These are phyloP conservation scores for Yamadazyma buinensis DNA, from an alignment of 1,139 yeast species.

Conservation along the genomic window DNA sequence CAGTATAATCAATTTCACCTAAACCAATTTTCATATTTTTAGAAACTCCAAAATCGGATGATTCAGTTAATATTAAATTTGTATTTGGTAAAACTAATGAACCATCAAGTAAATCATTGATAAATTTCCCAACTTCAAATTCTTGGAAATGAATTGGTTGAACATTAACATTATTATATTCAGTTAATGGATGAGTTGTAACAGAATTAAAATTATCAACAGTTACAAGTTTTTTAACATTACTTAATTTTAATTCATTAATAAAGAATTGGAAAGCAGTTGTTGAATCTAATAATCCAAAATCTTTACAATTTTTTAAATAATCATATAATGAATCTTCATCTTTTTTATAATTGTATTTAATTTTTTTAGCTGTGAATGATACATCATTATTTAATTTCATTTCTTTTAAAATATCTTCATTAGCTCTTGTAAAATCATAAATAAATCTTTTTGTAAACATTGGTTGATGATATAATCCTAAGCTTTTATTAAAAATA, in stretches of 20 bases:
- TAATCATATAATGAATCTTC: conserved; percentile 42
- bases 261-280: conserved; percentile 50
- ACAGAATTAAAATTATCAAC: conserved; percentile 75
- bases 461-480: conserved; percentile 77
- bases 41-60: conserved; percentile 22
- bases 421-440: conserved; percentile 57
- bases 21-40: conserved; percentile 61
- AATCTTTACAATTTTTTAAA: conserved; percentile 35
- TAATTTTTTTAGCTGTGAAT: conserved; percentile 30
- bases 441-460: conserved; percentile 57
- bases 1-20: conserved; percentile 51
- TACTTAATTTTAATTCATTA: conserved; percentile 47
- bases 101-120: conserved; percentile 59
- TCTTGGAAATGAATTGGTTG: conserved; percentile 56
- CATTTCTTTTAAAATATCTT: conserved; percentile 44
- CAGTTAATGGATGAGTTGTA: conserved; percentile 52
- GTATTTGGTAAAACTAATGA: conserved; percentile 51
- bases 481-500: conserved; percentile 46
- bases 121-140: conserved; percentile 62
- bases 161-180: conserved; percentile 58
- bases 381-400: conserved; percentile 44
- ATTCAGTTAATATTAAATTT: conserved; percentile 63
- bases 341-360: conserved; percentile 36
- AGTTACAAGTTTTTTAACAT: conserved; percentile 62
- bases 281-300: conserved; percentile 34